Percentiles rank a stretch among this genome's conserved stretches.
Conservation (phyloP, 2,329 filamentous ascomycete genomes). For the Exserohilum rostratum region DNA sequence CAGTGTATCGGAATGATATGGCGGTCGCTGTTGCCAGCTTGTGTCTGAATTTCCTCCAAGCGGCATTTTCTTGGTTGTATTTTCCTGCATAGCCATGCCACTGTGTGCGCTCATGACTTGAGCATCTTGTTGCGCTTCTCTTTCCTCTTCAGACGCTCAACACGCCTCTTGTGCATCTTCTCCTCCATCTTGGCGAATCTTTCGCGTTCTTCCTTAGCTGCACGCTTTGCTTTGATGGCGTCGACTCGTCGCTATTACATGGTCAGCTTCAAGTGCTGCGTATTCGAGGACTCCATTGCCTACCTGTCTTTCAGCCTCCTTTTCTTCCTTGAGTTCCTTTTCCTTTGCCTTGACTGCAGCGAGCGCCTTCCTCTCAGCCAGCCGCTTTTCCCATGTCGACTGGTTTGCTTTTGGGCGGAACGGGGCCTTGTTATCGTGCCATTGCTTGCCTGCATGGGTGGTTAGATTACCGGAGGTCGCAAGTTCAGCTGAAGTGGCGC, state of each 20-base stretch:
- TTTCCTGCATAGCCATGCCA: background rate
- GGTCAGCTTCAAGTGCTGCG: constrained; percentile 10
- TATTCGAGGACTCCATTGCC: constrained; percentile 28
- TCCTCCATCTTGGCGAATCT: constrained; percentile 92
- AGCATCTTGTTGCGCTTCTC: constrained; percentile 93
- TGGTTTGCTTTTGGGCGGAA: constrained; percentile 83
- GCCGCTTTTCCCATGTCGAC: constrained; percentile 78
- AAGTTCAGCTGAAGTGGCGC: background rate
- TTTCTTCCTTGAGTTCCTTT: constrained; percentile 92
- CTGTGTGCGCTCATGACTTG: constrained; percentile 50
- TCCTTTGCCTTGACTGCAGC: constrained; percentile 88
- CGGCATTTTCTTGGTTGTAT: constrained; percentile 3
- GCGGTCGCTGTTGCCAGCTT: background rate
- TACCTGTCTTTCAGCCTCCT: constrained; percentile 86
- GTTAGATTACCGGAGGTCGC: constrained; percentile 20
- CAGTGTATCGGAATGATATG: background rate
- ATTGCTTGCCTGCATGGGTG: constrained; percentile 79
- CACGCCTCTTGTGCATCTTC: constrained; percentile 96
- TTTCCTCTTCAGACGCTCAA: constrained; percentile 89
- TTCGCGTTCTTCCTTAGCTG: constrained; percentile 90
- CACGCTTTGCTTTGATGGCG: constrained; percentile 81
- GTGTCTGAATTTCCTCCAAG: background rate
- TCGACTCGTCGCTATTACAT: constrained; percentile 71
- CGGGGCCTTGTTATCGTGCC: constrained; percentile 81
- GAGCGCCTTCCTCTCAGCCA: constrained; percentile 70